Conservation (phyloP, 306 rosid species). For the Cucurbita moschata region DNA sequence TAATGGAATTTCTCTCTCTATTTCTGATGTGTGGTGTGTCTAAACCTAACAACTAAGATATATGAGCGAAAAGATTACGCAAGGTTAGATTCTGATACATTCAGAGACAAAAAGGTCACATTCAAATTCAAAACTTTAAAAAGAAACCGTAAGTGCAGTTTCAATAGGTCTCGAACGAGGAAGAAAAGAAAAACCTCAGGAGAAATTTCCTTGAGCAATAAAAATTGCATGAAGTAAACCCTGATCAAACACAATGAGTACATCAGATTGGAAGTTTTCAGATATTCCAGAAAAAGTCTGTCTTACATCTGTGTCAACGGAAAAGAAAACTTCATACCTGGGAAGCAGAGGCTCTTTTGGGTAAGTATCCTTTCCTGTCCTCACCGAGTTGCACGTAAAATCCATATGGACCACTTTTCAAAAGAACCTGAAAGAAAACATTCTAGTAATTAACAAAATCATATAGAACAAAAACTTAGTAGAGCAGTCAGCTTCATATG, state of each 20-base stretch:
- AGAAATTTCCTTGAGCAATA: not conserved
- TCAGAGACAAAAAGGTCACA: not conserved
- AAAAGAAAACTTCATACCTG: slow-evolving; percentile 37
- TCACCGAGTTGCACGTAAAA: slow-evolving; percentile 87
- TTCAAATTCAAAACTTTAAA: not conserved
- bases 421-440: slow-evolving; percentile 44
- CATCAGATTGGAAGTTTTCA: not conserved
- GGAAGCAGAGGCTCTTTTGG: slow-evolving; percentile 65
- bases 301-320: not conserved
- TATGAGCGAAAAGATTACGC: not conserved
- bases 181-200: not conserved
- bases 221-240: not conserved
- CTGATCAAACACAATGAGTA: not conserved
- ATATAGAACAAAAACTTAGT: slow-evolving; percentile 9
- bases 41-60: not conserved
- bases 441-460: not conserved
- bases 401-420: slow-evolving; percentile 87
- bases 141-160: not conserved
- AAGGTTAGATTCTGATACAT: not conserved
- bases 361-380: slow-evolving; percentile 61
- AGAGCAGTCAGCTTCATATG: not conserved
- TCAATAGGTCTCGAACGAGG: not conserved
- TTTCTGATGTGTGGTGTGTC: not conserved
- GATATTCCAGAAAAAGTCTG: not conserved
- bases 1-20: not conserved